Evolutionary conservation across 2,329 filamentous ascomycete genomes (phyloP).

Genomic region (Diaporthe helianthi): DNA sequence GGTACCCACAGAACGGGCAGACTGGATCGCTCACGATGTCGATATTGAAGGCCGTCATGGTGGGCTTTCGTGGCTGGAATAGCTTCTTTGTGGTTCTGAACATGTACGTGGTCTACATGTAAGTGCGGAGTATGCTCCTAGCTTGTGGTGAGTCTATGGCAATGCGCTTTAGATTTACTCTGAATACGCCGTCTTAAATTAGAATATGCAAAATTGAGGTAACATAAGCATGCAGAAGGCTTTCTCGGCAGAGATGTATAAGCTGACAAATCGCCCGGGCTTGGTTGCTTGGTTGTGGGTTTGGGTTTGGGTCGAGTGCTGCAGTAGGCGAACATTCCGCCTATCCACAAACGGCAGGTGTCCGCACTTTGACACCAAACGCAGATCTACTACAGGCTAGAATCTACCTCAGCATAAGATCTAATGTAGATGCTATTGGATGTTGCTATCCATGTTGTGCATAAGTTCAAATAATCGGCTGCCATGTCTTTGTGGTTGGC

Average conservation of each 20-base stretch:
- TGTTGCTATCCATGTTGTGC: neutral
- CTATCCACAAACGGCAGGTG: neutral
- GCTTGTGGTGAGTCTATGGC: neutral
- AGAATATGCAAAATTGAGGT: neutral
- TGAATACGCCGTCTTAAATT: neutral
- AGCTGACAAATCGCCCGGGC: slow-evolving; percentile 26
- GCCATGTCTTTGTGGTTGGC: neutral
- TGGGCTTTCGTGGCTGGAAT: slow-evolving; percentile 33
- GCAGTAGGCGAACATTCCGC: neutral
- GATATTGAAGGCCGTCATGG: slow-evolving; percentile 79
- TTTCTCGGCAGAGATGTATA: neutral
- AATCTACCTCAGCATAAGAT: neutral
- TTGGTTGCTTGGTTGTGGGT: too few species aligned
- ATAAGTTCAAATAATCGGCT: neutral
- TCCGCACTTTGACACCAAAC: neutral
- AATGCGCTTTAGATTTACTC: neutral
- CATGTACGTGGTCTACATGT: neutral
- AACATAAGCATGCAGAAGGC: neutral
- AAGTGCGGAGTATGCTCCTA: neutral
- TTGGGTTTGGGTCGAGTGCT: neutral
- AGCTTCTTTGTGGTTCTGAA: slow-evolving; percentile 14
- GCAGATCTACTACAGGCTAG: too few species aligned
- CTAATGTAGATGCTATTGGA: neutral
- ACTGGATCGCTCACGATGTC: slow-evolving; percentile 82
- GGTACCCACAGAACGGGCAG: slow-evolving; percentile 64